These are phyloP conservation scores for Chytriomyces confervae DNA, from an alignment of 192 early-diverging fungal genomes.

Conservation along the genomic window DNA sequence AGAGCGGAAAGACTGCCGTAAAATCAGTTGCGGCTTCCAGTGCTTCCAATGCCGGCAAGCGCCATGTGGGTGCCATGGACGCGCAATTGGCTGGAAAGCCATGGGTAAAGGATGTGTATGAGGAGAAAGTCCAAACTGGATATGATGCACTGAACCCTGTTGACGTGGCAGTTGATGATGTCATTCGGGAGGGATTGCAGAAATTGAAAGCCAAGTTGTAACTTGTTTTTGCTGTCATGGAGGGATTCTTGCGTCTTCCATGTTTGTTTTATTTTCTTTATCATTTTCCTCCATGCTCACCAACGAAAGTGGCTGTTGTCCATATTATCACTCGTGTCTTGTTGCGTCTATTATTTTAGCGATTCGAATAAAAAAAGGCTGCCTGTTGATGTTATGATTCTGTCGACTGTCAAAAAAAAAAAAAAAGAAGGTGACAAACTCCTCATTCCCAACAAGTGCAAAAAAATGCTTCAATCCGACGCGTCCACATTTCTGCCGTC, in stretches of 20 bases:
- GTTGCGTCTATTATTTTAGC: too few species aligned
- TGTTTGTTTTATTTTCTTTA: not conserved
- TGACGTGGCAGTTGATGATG: constrained; percentile 27
- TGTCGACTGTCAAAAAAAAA: too few species aligned
- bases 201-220: constrained; percentile 35
- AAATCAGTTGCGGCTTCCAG: not conserved
- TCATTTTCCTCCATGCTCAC: not conserved
- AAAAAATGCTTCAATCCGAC: not conserved
- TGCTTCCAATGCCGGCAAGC: not conserved
- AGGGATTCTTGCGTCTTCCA: too few species aligned
- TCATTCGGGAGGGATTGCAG: constrained; percentile 9
- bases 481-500: not conserved
- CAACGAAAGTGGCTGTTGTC: too few species aligned
- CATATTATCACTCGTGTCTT: too few species aligned
- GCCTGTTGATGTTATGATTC: too few species aligned
- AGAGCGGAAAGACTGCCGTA: not conserved
- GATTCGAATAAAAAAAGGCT: too few species aligned
- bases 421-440: not conserved
- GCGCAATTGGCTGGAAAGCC: constrained; percentile 15
- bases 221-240: not conserved
- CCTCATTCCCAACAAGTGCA: not conserved
- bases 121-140: not conserved
- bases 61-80: constrained; percentile 4
- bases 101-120: constrained; percentile 2
- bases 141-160: constrained; percentile 20